Base-by-base conservation (phyloP, 2,329 filamentous ascomycete species). In the Fusarium veterinarium region DNA sequence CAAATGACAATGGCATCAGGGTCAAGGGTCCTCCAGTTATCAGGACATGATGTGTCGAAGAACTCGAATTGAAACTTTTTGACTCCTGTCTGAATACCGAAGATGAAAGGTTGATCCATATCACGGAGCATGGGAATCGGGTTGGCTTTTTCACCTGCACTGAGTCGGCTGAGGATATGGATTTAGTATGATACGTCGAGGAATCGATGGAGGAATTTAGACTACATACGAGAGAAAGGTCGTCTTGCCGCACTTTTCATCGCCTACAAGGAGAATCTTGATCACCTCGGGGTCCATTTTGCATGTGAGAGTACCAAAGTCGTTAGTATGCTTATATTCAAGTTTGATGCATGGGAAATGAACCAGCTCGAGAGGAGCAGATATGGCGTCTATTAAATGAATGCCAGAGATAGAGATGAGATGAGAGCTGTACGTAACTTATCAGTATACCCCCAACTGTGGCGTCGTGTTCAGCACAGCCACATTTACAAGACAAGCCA, bases 1-100 rank as follows among this genome's bases (percentile, higher is more conserved):
- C 89, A 91, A 64, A 91, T 80, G 33, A 91, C 81, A 56, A 91
- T 81, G 35, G 91, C 81, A 77, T 91, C 86, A 1, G 90, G 90
- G 19, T 84, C 83, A 23, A 91, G 81, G n/a, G 87, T 81, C 51
- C 83, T 85, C 90, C 90, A 91, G 76, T 85, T 87, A 30, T 88
- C 86, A 8, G 89, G 88, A 74, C 84, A 85, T 13, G 86, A 85
- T 3, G 89, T 91, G 76, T 91, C 90, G 71, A 86, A 87, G 74
- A 91, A 90, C 76, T 90, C 87, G 70, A 91, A 83, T 31, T 87
- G 84, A 75, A 87, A 89, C 17, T 69, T 74, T n/a, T 69, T 74
- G 12, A 57, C 58, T 13, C 81, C 79, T 17, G 82, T 77, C 49
- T 82, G 85, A 72, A 90, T 81, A 63, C 90, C 86, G 74, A 91